Base-by-base conservation (phyloP, 306 rosid species). In the Boehmeria nivea region DNA sequence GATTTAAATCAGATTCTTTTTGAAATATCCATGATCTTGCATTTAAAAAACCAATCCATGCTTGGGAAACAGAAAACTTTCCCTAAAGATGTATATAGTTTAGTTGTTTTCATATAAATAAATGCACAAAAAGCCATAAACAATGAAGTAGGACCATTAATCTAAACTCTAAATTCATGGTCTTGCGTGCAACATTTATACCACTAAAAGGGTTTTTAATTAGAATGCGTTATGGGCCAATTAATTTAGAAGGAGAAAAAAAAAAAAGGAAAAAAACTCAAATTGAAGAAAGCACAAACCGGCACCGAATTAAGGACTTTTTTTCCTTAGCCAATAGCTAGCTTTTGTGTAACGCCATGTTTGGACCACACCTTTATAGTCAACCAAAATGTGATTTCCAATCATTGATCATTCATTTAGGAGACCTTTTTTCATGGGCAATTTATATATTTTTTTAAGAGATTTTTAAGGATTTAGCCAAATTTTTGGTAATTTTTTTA, bases 291-390 rank as follows among this genome's bases (percentile, higher is more conserved):
- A 31, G 36, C 5, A 10, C 54, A 22, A 19, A 17, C 25, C 14
- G 6, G 26, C 24, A 45, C 56, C 15, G 2, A 28, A 19, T 1
- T 53, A 17, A 34, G 13, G 38, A 51, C 16, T 6, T 36, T 31
- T 31, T 31, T 33, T 18, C 15, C 26, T 36, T 8, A 8, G 59
- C 59, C n/a, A 34, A 54, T 12, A 42, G 20, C 26, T 33, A n/a
- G n/a, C n/a, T n/a, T n/a, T n/a, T n/a, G n/a, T n/a, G n/a, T n/a
- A 18, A 38, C 3, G 48, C 31, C 48, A 39, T 39, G 61, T 57
- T 39, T 57, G 48, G 61, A 57, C 61, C 61, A 57, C 48, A 37
- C 12, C 61, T 23, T 17, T 39, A 3, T 54, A 40, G 61, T 37
- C 61, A 39, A 57, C 33, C 6, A 2, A 15, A 34, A 7, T 40